Conservation (phyloP, 441 rosid genomes). For the Theobroma grandiflorum region DNA sequence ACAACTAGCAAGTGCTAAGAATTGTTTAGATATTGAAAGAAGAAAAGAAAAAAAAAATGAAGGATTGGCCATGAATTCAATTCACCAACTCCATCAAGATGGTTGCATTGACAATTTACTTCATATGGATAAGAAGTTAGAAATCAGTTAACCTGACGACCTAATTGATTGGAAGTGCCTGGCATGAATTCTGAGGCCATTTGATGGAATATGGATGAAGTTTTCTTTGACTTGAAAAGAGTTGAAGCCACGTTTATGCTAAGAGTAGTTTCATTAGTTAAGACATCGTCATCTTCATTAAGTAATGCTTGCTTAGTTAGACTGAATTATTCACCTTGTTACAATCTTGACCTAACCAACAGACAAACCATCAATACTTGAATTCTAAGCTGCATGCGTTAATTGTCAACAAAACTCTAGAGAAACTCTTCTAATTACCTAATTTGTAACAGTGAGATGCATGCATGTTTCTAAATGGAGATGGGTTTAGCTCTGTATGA, state of each 20-base stretch:
- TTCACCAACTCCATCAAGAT: not conserved
- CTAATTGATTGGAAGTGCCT: not conserved
- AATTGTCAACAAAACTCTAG: not conserved
- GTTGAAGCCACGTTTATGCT: not conserved
- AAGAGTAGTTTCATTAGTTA: constrained; percentile 7
- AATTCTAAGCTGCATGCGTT: not conserved
- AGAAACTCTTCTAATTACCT: not conserved
- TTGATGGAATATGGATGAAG: not conserved
- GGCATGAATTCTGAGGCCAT: not conserved
- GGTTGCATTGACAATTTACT: constrained; percentile 1
- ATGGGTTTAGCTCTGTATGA: too few species aligned
- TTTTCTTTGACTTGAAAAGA: constrained; percentile 2
- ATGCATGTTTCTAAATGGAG: too few species aligned
- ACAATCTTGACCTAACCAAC: not conserved
- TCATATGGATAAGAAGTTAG: constrained; percentile 8
- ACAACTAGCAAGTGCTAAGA: not conserved
- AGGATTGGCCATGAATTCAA: not conserved
- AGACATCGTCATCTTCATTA: constrained; percentile 3
- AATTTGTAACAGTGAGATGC: too few species aligned
- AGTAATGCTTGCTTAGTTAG: not conserved
- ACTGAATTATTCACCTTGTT: too few species aligned
- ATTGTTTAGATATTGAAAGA: not conserved
- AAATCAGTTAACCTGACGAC: not conserved
- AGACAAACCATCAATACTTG: not conserved
- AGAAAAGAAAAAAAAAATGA: not conserved